phyloP scores from a whole-genome alignment of 306 rosid species.

The Fragaria ananassa region DNA sequence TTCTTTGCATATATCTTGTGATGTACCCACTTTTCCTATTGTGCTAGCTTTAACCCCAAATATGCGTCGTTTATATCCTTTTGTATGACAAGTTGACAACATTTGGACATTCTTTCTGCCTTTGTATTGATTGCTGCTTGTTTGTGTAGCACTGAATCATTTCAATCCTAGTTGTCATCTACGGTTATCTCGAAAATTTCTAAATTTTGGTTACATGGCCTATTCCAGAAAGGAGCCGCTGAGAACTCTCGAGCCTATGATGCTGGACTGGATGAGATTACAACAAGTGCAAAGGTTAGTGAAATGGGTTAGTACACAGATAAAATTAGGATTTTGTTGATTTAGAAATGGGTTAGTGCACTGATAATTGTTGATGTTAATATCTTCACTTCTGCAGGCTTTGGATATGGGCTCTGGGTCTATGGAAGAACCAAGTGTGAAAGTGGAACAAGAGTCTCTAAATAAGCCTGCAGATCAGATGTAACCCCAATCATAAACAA shows the following conservation, averaged over 20 bases:
- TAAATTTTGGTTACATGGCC: constrained; percentile 20
- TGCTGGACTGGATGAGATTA: constrained; percentile 46
- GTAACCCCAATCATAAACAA: constrained; percentile 16
- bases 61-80: neutral
- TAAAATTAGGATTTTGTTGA: neutral
- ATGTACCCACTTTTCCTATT: neutral
- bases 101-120: neutral
- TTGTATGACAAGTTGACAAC: neutral
- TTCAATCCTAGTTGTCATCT: neutral
- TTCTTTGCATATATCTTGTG: neutral
- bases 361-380: constrained; percentile 7
- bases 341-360: too few species aligned
- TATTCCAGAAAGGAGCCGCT: constrained; percentile 42
- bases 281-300: constrained; percentile 48
- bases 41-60: neutral
- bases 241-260: constrained; percentile 48
- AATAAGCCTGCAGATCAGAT: constrained; percentile 55
- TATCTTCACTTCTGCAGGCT: constrained; percentile 44
- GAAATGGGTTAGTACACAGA: constrained; percentile 8
- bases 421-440: constrained; percentile 49
- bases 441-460: constrained; percentile 49
- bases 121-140: neutral
- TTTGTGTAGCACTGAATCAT: neutral
- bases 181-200: neutral
- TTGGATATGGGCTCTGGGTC: constrained; percentile 49